Evolutionary conservation across 2,329 filamentous ascomycete genomes (phyloP), one percentile per base, ranked within the genome.

Genomic region (Biscogniauxia marginata): DNA sequence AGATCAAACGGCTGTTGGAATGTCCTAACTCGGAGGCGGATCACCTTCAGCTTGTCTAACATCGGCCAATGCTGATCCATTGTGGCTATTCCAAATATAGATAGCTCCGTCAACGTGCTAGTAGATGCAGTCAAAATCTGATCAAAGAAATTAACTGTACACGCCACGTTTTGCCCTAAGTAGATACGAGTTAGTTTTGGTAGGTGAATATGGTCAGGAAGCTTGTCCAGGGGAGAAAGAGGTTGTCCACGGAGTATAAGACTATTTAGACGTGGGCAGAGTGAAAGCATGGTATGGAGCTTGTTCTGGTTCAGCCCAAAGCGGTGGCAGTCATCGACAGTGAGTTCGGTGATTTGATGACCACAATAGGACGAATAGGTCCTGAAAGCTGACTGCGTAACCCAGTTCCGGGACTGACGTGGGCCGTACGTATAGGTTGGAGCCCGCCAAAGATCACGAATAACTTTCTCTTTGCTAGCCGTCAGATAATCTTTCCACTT

Each of bases 401-500:
- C 43, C 13, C 2, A 25, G 8, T 21, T 22, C 34, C 30, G 43
- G 22, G 16, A 7, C 19, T 19, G 50, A 20, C 25, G 18, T 5
- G 39, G 6, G 20, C 11, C n/a, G 9, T 20, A 54, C 9, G n/a
- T 44, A 46, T 49, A 61, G 63, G 20, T 58, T 49, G 68, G 68
- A 9, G 56, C 34, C 7, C 61, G 56, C 68, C 68, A 70, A 3
- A 68, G 50, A 21, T 59, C 49, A 22, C 58, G 51, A 22, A 61
- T 54, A 7, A 46, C 34, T 47, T 46, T 53, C 7, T 55, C 44
- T 22, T 56, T 56, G 18, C 20, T 39, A 4, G 47, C 46, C 5
- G 61, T 67, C 16, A 70, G 53, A 18, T 57, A 30, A 1, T 21
- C 19, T 43, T 60, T 66, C 68, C 69, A 71, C 23, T 52, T 50